A percentile compares a stretch with the other conserved stretches of the same genome.
Conservation (phyloP, 208 protist species). For the Trypanosoma theileri region DNA sequence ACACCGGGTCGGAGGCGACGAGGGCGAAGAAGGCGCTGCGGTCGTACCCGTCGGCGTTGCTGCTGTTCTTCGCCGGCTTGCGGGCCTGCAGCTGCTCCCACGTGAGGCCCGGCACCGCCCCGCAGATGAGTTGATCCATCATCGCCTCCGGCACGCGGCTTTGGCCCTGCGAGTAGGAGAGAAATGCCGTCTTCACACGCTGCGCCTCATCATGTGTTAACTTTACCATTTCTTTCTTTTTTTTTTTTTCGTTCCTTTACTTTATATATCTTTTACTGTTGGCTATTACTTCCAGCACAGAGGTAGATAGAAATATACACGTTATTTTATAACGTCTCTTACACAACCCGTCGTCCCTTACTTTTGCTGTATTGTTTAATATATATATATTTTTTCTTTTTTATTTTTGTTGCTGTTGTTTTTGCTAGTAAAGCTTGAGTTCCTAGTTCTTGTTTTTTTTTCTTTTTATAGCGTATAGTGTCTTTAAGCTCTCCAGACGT, state of each 20-base stretch:
- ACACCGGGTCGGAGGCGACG: slow-evolving; percentile 66
- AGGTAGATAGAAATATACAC: too few relatives aligned
- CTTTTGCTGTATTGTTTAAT: too few relatives aligned
- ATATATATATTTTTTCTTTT: too few relatives aligned
- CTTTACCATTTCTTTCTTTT: slow-evolving; percentile 44
- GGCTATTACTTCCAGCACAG: too few relatives aligned
- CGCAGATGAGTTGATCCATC: slow-evolving; percentile 90
- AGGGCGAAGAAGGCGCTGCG: slow-evolving; percentile 78
- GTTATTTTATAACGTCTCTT: too few relatives aligned
- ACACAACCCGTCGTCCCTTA: too few relatives aligned
- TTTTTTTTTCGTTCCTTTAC: slow-evolving; percentile 24
- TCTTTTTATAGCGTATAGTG: too few relatives aligned
- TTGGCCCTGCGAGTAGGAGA: slow-evolving; percentile 84
- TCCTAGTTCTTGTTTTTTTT: too few relatives aligned
- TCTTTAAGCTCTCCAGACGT: too few relatives aligned
- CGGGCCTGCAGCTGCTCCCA: slow-evolving; percentile 85
- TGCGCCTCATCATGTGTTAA: slow-evolving; percentile 75
- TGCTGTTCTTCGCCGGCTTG: slow-evolving; percentile 51
- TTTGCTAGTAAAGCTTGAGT: too few relatives aligned
- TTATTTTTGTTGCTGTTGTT: too few relatives aligned
- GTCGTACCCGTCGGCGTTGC: slow-evolving; percentile 65
- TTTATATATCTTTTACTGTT: too few relatives aligned
- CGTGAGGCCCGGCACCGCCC: slow-evolving; percentile 71
- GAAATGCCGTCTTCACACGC: slow-evolving; percentile 87
- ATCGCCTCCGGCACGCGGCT: slow-evolving; percentile 74